Evolutionary conservation across 805 yeast species (phyloP).

Genomic region (Kodamaea neixiangensis): DNA sequence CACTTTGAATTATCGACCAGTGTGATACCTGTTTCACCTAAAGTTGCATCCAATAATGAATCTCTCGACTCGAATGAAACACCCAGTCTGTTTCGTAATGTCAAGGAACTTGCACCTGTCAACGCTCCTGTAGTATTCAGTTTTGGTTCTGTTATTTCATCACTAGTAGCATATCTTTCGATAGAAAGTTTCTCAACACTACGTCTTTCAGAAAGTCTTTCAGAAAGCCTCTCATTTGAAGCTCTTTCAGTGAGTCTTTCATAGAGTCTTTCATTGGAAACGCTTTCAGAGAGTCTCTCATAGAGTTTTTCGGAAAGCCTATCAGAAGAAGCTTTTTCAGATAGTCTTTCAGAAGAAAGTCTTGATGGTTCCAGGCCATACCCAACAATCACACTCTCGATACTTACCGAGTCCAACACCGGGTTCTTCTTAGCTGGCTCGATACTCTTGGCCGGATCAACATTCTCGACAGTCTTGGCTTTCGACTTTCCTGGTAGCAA

Average conservation of each 20-base stretch:
- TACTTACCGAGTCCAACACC: constrained; percentile 5
- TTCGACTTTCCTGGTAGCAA: constrained; percentile 1
- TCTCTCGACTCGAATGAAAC: neutral
- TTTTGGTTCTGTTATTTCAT: neutral
- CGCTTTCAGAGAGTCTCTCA: neutral
- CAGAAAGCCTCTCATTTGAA: neutral
- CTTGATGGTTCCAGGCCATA: no score
- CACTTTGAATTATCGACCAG: neutral
- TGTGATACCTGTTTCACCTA: constrained; percentile 2
- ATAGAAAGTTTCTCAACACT: no score
- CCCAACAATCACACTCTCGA: constrained; percentile 7
- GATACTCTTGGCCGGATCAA: neutral
- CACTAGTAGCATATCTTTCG: neutral
- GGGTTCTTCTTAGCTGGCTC: neutral
- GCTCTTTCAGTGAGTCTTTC: neutral
- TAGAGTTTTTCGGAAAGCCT: no score
- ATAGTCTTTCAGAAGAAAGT: neutral
- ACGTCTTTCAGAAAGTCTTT: neutral
- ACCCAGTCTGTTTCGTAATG: constrained; percentile 1
- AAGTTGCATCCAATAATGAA: neutral
- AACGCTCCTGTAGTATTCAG: neutral
- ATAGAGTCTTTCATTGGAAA: neutral
- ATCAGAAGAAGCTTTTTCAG: neutral
- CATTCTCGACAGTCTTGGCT: neutral
- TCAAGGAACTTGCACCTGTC: neutral